These are phyloP conservation scores for Croton laevigatus DNA, from an alignment of 441 rosid species.

Conservation along the genomic window DNA sequence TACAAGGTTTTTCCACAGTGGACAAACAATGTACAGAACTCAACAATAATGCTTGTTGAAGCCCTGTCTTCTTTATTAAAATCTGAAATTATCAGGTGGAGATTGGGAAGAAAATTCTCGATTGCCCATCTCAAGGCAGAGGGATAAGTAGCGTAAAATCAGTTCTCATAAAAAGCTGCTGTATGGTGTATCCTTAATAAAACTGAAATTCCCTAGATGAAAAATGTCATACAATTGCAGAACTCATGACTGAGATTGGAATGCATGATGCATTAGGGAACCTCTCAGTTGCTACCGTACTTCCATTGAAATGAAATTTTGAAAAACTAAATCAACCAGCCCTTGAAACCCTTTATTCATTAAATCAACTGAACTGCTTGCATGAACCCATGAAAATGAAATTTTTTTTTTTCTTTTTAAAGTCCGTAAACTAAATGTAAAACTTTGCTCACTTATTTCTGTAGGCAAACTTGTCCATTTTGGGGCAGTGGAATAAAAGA, in stretches of 20 bases:
- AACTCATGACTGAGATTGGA: neutral
- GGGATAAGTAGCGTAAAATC: neutral
- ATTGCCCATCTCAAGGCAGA: constrained; percentile 7
- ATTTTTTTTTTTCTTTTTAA: no score
- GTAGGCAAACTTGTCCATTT: constrained; percentile 58
- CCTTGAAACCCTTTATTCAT: neutral
- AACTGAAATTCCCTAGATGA: neutral
- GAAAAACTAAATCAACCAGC: neutral
- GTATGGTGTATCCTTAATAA: neutral
- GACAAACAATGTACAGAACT: neutral
- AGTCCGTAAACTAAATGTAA: neutral
- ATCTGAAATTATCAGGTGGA: neutral
- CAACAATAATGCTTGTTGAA: neutral
- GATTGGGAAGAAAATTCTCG: neutral
- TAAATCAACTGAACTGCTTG: neutral
- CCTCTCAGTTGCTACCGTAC: neutral
- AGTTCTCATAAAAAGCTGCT: neutral
- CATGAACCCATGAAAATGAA: neutral
- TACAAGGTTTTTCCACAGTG: neutral
- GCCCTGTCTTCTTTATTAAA: neutral
- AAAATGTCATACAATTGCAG: neutral
- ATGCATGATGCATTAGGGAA: neutral
- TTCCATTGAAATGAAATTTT: neutral
- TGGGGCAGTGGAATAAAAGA: constrained; percentile 90
- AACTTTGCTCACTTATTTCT: constrained; percentile 35